Percentiles rank a stretch among this genome's conserved stretches.
Evolutionary conservation across 2,329 filamentous ascomycete species (phyloP).

Genomic region (Chaetothyriales sp.): DNA sequence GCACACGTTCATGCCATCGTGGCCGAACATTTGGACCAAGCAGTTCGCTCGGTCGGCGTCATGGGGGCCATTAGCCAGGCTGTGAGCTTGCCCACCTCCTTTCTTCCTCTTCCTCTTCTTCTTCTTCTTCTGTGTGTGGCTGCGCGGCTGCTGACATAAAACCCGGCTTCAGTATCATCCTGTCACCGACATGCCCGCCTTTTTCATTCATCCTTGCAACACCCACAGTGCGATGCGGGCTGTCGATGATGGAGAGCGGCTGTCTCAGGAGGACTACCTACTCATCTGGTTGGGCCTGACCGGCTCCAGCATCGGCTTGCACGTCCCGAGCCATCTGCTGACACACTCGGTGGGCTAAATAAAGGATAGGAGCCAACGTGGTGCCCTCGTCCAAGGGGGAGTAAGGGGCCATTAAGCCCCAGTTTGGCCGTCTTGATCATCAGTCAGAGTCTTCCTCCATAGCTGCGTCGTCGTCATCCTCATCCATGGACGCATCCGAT

Average conservation of each 20-base stretch:
- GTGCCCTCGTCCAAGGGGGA: not conserved
- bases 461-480: slow-evolving; percentile 52
- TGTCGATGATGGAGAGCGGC: slow-evolving; percentile 34
- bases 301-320: slow-evolving; percentile 63
- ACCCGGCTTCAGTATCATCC: slow-evolving; percentile 59
- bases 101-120: slow-evolving; percentile 4
- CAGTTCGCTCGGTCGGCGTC: slow-evolving; percentile 45
- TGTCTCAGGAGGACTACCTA: slow-evolving; percentile 51
- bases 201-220: slow-evolving; percentile 87
- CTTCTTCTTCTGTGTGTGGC: not conserved
- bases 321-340: slow-evolving; percentile 54
- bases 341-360: not conserved
- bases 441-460: slow-evolving; percentile 2
- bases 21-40: slow-evolving; percentile 47
- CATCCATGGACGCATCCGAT: slow-evolving; percentile 53
- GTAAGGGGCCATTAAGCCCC: too few species aligned
- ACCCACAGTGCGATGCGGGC: slow-evolving; percentile 64
- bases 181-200: slow-evolving; percentile 57
- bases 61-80: slow-evolving; percentile 63
- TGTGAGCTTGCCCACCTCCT: slow-evolving; percentile 36
- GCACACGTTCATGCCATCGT: slow-evolving; percentile 58
- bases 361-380: not conserved
- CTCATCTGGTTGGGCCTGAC: slow-evolving; percentile 81
- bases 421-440: not conserved
- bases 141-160: slow-evolving; percentile 19